Conservation (phyloP, 116 monocot species). For the Phalaenopsis hybrid region DNA sequence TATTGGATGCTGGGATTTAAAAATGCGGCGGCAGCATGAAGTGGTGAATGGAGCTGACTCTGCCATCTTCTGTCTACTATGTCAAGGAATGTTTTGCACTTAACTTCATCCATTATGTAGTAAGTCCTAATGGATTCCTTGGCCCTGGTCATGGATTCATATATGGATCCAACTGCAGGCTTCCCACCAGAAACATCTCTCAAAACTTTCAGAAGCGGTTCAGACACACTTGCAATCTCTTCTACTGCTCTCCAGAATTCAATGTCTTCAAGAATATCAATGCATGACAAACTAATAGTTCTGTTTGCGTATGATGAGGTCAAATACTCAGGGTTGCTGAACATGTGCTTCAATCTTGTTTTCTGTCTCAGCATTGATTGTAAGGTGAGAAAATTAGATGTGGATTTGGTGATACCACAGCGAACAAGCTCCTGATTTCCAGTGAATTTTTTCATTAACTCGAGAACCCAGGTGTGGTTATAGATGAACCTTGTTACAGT, state of each 20-base stretch:
- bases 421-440: constrained; percentile 67
- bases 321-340: constrained; percentile 73
- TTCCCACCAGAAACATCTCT: constrained; percentile 87
- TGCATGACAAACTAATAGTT: constrained; percentile 47
- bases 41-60: constrained; percentile 72
- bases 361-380: constrained; percentile 70
- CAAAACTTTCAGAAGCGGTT: constrained; percentile 73
- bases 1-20: constrained; percentile 93
- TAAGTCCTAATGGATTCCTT: constrained; percentile 92
- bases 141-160: constrained; percentile 79
- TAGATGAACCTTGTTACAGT: constrained; percentile 72
- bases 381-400: constrained; percentile 67
- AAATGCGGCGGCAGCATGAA: constrained; percentile 87
- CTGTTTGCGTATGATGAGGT: constrained; percentile 65
- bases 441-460: constrained; percentile 66
- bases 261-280: constrained; percentile 66
- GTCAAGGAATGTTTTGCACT: constrained; percentile 79
- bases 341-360: constrained; percentile 83
- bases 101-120: constrained; percentile 93
- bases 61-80: constrained; percentile 85
- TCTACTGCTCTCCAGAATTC: constrained; percentile 86
- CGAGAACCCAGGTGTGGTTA: constrained; percentile 61
- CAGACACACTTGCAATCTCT: constrained; percentile 76
- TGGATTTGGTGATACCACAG: constrained; percentile 46
- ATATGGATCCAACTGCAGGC: constrained; percentile 73